Evolutionary conservation across 257 asterid genomes (phyloP).

Genomic region (Nicotiana knightiana): DNA sequence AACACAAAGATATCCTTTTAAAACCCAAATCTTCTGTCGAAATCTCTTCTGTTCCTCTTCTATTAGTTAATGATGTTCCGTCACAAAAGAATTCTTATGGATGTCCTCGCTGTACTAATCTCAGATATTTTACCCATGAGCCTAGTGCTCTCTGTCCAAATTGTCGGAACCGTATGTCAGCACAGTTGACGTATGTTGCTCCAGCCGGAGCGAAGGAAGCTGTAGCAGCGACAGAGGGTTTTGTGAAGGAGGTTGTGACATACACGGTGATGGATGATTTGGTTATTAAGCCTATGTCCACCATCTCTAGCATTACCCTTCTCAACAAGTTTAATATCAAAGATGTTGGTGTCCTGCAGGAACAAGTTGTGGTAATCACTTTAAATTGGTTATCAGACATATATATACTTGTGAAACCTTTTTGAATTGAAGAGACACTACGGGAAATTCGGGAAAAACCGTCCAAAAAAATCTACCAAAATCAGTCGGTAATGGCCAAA

Average conservation of each 20-base stretch:
- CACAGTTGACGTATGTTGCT: neutral
- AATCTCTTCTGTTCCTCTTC: neutral
- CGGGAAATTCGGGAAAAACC: no score
- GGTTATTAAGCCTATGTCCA: constrained; percentile 22
- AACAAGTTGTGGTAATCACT: constrained; percentile 9
- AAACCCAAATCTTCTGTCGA: neutral
- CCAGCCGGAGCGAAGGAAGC: neutral
- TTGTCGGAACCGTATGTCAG: neutral
- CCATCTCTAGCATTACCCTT: constrained; percentile 8
- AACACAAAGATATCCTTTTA: constrained; percentile 13
- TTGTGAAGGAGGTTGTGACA: constrained; percentile 30
- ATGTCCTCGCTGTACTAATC: neutral
- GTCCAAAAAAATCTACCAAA: no score
- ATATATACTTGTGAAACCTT: no score
- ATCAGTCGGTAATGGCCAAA: no score
- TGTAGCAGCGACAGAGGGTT: neutral
- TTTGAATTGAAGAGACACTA: no score
- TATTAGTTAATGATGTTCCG: neutral
- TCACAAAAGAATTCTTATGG: neutral
- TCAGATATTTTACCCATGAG: constrained; percentile 2
- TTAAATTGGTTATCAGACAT: no score
- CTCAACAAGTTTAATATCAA: neutral
- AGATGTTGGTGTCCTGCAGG: neutral
- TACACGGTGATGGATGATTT: constrained; percentile 36
- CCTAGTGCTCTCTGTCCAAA: constrained; percentile 6